Conservation (phyloP, 805 yeast species). For the Kodamaea neixiangensis region DNA sequence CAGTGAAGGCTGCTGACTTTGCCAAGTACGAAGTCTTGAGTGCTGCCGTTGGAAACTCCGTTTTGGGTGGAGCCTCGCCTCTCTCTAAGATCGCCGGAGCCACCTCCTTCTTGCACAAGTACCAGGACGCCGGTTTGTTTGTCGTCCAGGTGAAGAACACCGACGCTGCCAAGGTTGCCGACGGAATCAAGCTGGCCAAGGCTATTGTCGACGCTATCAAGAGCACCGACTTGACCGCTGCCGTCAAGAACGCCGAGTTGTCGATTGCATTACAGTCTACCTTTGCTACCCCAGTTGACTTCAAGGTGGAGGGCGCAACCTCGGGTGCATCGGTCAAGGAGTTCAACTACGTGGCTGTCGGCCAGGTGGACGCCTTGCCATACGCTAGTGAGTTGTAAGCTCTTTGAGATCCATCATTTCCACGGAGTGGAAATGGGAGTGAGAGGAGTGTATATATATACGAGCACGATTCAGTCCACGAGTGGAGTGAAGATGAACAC, state of each 20-base stretch:
- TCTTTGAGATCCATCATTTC: neutral
- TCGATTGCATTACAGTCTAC: conserved; percentile 44
- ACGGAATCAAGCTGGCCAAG: conserved; percentile 56
- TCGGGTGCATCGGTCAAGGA: conserved; percentile 50
- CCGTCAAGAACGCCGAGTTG: conserved; percentile 45
- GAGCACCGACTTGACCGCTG: conserved; percentile 57
- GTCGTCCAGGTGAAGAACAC: conserved; percentile 64
- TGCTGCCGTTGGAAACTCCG: conserved; percentile 58
- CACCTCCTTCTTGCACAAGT: conserved; percentile 57
- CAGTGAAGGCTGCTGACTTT: conserved; percentile 63
- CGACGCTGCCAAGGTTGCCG: conserved; percentile 26
- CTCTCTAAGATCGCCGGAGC: conserved; percentile 51
- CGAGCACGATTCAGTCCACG: neutral
- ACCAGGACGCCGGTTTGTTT: conserved; percentile 81
- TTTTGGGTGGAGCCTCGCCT: conserved; percentile 61
- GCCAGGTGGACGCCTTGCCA: conserved; percentile 85
- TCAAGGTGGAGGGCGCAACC: conserved; percentile 33
- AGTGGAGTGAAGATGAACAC: neutral
- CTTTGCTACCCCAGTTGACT: conserved; percentile 29
- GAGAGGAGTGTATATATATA: neutral
- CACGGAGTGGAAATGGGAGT: neutral
- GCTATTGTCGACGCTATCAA: conserved; percentile 35
- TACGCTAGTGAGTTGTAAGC: conserved; percentile 80
- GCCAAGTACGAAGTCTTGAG: conserved; percentile 71
- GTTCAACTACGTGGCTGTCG: conserved; percentile 86